These are phyloP conservation scores for barley (Hordeum vulgare) DNA, from an alignment of 176 grass and related monocot genomes.

Conservation along the genomic window DNA sequence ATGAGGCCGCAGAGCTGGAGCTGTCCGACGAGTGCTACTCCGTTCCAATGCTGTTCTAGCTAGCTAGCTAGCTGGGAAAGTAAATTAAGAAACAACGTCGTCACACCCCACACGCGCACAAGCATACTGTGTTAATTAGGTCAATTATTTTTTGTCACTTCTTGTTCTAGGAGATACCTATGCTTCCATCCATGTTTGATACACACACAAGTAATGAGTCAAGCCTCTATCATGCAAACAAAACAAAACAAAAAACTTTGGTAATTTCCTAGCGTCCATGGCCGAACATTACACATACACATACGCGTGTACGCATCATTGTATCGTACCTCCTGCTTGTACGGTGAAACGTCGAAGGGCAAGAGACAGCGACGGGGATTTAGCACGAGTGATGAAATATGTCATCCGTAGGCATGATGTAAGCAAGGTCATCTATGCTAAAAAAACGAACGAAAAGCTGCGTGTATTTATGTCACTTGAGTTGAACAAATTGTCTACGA, in stretches of 20 bases:
- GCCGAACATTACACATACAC: neutral
- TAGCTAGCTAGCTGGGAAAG: neutral
- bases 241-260: no score
- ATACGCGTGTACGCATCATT: neutral
- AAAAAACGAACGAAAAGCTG: neutral
- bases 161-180: no score
- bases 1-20: constrained; percentile 49
- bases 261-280: neutral
- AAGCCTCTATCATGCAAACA: no score
- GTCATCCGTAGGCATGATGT: constrained; percentile 20
- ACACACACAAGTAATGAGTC: no score
- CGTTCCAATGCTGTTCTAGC: constrained; percentile 39
- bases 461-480: neutral
- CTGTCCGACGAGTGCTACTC: constrained; percentile 40
- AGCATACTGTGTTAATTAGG: neutral
- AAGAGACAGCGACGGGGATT: constrained; percentile 19
- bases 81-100: neutral
- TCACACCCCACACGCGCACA: neutral
- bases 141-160: neutral
- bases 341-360: neutral
- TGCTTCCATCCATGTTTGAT: neutral
- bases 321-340: neutral
- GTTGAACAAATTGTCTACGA: neutral
- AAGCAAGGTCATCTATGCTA: neutral
- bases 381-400: neutral